Evolutionary conservation across 345 rosid species (phyloP).

Genomic region (Cardamine occulta): DNA sequence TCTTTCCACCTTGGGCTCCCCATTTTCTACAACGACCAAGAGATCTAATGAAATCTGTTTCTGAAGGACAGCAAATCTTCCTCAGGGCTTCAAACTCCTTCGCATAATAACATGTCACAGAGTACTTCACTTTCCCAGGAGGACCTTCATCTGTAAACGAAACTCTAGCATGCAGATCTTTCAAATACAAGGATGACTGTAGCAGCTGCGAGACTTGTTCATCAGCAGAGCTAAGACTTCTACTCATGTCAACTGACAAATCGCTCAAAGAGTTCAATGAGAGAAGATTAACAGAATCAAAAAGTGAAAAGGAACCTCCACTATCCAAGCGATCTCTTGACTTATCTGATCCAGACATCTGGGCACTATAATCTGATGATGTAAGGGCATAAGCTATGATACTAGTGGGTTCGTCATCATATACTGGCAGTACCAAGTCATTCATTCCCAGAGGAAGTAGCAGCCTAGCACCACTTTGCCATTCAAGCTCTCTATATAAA

Average conservation of each 20-base stretch:
- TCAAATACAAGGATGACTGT: conserved; percentile 61
- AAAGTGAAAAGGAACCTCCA: conserved; percentile 54
- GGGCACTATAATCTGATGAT: conserved; percentile 69
- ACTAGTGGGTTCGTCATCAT: conserved; percentile 95
- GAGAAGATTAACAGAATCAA: conserved; percentile 61
- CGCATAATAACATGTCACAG: conserved; percentile 86
- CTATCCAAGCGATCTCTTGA: conserved; percentile 54
- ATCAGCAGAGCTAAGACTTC: conserved; percentile 57
- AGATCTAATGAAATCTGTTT: conserved; percentile 82
- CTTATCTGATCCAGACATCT: conserved; percentile 67
- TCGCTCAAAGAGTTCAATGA: conserved; percentile 62
- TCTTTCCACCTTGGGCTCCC: conserved; percentile 99
- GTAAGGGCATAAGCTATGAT: conserved; percentile 79
- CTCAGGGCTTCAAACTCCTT: conserved; percentile 86
- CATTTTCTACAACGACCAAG: conserved; percentile 98
- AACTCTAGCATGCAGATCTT: conserved; percentile 76
- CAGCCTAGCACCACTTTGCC: conserved; percentile 72
- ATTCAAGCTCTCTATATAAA: conserved; percentile 71
- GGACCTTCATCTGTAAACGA: conserved; percentile 74
- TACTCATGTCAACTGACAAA: conserved; percentile 51
- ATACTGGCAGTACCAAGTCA: conserved; percentile 78
- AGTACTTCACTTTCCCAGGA: conserved; percentile 75
- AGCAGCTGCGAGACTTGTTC: conserved; percentile 61
- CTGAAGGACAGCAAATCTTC: conserved; percentile 85
- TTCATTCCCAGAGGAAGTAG: conserved; percentile 71